These are phyloP conservation scores for Tremella mesenterica DNA, from an alignment of 768 basidiomycete species.

Conservation along the genomic window DNA sequence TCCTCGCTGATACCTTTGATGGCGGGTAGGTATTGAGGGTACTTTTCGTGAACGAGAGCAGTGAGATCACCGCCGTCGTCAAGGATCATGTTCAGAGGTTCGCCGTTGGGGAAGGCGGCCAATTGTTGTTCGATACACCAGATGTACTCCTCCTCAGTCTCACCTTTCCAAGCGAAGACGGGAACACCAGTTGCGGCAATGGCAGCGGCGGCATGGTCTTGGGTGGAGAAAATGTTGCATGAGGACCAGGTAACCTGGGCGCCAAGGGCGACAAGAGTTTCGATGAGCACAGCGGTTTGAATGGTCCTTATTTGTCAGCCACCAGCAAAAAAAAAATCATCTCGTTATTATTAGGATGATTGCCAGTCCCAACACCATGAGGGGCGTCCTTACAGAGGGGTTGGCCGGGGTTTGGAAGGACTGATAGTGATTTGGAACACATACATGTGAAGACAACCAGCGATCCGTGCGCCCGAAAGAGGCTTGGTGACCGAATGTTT, in stretches of 20 bases:
- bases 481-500: slow-evolving; percentile 80
- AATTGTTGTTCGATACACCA: slow-evolving; percentile 99
- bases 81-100: slow-evolving; percentile 94
- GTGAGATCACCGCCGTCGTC: slow-evolving; percentile 99
- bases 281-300: slow-evolving; percentile 96
- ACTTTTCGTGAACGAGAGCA: slow-evolving; percentile 88
- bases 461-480: slow-evolving; percentile 87
- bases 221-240: slow-evolving; percentile 99
- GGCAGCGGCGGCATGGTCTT: slow-evolving; percentile 97
- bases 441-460: slow-evolving; percentile 95
- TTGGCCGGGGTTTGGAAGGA: not conserved
- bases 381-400: too few species aligned
- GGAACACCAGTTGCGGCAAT: slow-evolving; percentile 98
- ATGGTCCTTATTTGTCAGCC: slow-evolving; percentile 84
- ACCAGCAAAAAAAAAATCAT: too few species aligned
- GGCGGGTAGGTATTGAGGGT: slow-evolving; percentile 78
- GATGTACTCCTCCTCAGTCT: slow-evolving; percentile 94
- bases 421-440: slow-evolving; percentile 21
- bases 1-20: slow-evolving; percentile 93
- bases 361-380: too few species aligned
- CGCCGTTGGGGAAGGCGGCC: slow-evolving; percentile 70
- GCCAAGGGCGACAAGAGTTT: slow-evolving; percentile 89
- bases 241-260: slow-evolving; percentile 99
- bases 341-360: too few species aligned
- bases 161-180: slow-evolving; percentile 99